These are phyloP conservation scores for Salix viminalis DNA, from an alignment of 345 rosid species.

Conservation along the genomic window DNA sequence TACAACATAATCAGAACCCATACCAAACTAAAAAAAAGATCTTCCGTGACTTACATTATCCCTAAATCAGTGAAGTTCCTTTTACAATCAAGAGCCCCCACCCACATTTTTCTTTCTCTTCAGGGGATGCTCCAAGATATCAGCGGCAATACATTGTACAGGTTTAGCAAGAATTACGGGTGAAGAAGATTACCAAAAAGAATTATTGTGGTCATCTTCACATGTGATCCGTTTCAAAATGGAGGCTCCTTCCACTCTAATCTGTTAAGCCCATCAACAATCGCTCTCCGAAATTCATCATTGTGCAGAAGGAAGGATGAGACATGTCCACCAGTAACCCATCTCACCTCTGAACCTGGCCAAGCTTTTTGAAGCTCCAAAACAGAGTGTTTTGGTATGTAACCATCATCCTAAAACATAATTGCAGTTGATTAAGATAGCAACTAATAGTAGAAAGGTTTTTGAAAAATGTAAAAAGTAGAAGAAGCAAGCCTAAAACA, in stretches of 20 bases:
- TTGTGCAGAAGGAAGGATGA: conserved; percentile 83
- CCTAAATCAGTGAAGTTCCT: not conserved
- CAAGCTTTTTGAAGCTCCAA: conserved; percentile 95
- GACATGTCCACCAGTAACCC: conserved; percentile 98
- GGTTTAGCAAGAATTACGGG: conserved; percentile 3
- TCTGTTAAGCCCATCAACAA: conserved; percentile 71
- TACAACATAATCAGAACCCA: not conserved
- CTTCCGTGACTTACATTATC: not conserved
- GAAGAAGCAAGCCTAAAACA: not conserved
- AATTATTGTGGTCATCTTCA: conserved; percentile 1
- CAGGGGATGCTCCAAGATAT: conserved; percentile 12
- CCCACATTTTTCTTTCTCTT: not conserved
- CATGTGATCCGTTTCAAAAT: conserved; percentile 26
- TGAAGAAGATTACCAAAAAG: conserved; percentile 6
- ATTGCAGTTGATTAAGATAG: not conserved
- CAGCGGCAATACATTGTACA: conserved; percentile 21
- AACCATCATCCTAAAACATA: conserved; percentile 81
- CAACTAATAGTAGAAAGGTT: not conserved
- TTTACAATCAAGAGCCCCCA: not conserved
- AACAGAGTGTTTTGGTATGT: conserved; percentile 91
- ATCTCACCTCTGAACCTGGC: conserved; percentile 99
- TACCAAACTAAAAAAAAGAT: not conserved
- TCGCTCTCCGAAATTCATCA: conserved; percentile 76
- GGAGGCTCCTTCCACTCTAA: conserved; percentile 76
- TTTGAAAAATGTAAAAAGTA: not conserved